phyloP scores from a whole-genome alignment of 768 basidiomycete species.

The Thelephora ganbajun region DNA sequence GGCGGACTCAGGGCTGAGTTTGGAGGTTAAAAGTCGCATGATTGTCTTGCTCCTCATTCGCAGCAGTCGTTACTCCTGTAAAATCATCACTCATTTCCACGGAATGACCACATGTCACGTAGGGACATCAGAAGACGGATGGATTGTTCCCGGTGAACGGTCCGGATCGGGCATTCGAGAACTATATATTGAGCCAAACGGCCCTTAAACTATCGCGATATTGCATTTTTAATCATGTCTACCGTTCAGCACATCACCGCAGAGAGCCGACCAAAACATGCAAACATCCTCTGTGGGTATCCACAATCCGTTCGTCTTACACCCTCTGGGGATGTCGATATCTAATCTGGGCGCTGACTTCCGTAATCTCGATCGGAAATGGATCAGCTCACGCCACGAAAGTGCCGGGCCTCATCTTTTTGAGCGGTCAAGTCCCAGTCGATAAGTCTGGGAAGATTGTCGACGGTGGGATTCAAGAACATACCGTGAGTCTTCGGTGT shows the following conservation, averaged over 20 bases:
- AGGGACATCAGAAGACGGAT: no score
- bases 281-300: constrained; percentile 35
- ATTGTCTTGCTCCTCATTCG: no score
- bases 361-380: background rate
- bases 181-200: no score
- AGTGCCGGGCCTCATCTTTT: constrained; percentile 41
- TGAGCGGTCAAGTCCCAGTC: constrained; percentile 46
- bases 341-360: background rate
- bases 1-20: no score
- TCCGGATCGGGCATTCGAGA: no score
- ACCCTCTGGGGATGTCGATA: background rate
- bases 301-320: constrained; percentile 5
- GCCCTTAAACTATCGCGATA: no score
- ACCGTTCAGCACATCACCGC: constrained; percentile 44
- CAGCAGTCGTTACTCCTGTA: no score
- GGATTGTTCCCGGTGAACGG: no score
- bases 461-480: constrained; percentile 41
- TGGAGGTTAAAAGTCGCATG: no score
- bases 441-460: constrained; percentile 34
- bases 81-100: no score
- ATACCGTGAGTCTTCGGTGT: constrained; percentile 28
- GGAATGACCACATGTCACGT: no score
- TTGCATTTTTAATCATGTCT: constrained; percentile 21
- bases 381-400: constrained; percentile 40
- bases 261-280: constrained; percentile 26